Evolutionary conservation across 2,329 filamentous ascomycete genomes (phyloP).

Genomic region (Lasiodiplodia sp.): DNA sequence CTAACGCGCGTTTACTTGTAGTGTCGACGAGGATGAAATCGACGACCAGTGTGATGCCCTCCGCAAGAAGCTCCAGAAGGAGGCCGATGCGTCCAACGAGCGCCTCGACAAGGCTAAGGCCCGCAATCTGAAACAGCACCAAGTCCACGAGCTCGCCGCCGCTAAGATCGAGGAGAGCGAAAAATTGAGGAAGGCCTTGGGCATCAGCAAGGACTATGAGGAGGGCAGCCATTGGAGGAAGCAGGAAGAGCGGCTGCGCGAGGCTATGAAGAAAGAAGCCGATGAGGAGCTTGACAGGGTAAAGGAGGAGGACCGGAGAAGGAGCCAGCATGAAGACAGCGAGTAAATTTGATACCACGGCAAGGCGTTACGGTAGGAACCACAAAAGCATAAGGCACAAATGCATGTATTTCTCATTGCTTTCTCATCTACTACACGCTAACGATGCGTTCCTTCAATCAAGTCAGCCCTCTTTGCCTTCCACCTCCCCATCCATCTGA

Average conservation of each 20-base stretch:
- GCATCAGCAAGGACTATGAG: conserved; percentile 84
- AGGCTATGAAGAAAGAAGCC: conserved; percentile 50
- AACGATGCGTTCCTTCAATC: background rate
- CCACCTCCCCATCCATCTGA: background rate
- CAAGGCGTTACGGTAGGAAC: conserved; percentile 1
- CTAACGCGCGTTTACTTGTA: conserved; percentile 45
- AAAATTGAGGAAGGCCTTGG: conserved; percentile 81
- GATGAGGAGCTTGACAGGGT: conserved; percentile 40
- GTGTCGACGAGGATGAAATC: conserved; percentile 88
- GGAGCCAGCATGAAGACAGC: background rate
- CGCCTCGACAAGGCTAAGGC: conserved; percentile 48
- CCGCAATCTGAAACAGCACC: conserved; percentile 81
- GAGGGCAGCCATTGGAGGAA: conserved; percentile 86
- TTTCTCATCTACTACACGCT: background rate
- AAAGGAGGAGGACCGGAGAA: conserved; percentile 17
- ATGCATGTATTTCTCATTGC: background rate
- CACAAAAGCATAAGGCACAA: background rate
- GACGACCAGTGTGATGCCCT: conserved; percentile 75
- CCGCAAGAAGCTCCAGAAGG: conserved; percentile 67
- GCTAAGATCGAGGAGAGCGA: conserved; percentile 98
- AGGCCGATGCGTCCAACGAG: conserved; percentile 42
- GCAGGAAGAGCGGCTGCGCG: conserved; percentile 73
- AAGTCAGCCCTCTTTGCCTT: background rate
- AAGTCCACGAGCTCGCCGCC: conserved; percentile 94
- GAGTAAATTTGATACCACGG: conserved; percentile 14